Evolutionary conservation across 2,329 filamentous ascomycete genomes (phyloP).

Genomic region (Colletotrichum nymphaeae): DNA sequence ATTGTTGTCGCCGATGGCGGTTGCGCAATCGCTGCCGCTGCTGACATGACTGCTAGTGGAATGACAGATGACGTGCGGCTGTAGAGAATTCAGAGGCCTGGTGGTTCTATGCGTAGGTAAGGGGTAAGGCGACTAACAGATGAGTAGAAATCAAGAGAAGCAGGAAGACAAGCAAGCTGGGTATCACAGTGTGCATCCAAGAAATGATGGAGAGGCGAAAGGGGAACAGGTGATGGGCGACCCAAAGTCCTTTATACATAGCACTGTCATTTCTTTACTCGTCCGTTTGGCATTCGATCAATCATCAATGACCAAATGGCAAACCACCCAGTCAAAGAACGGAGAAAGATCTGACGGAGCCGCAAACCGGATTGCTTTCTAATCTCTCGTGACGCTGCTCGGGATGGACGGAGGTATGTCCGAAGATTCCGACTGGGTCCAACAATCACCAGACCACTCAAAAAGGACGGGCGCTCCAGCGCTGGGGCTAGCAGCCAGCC

Average conservation of each 20-base stretch:
- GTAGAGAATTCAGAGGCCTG: neutral
- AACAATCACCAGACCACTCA: conserved; percentile 17
- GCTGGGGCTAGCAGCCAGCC: conserved; percentile 12
- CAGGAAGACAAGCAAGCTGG: neutral
- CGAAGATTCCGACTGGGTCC: conserved; percentile 20
- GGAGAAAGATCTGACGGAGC: conserved; percentile 20
- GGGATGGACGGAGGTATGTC: conserved; percentile 5
- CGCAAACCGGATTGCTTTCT: conserved; percentile 30
- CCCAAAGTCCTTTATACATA: neutral
- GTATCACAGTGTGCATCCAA: conserved; percentile 13
- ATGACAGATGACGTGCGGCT: conserved; percentile 2
- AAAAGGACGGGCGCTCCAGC: neutral
- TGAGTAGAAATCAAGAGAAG: neutral
- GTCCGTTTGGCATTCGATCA: neutral
- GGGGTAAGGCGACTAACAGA: neutral
- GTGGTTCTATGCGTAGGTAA: neutral
- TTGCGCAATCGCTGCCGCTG: conserved; percentile 3
- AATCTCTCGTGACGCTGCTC: conserved; percentile 20
- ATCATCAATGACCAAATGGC: neutral
- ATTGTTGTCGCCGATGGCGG: neutral
- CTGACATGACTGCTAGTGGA: conserved; percentile 16
- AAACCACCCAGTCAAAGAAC: conserved; percentile 7
- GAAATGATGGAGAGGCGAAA: neutral
- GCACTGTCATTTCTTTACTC: neutral
- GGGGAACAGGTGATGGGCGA: neutral